Evolutionary conservation across 208 protist species (phyloP).

Genomic region (Polymyxa betae): DNA sequence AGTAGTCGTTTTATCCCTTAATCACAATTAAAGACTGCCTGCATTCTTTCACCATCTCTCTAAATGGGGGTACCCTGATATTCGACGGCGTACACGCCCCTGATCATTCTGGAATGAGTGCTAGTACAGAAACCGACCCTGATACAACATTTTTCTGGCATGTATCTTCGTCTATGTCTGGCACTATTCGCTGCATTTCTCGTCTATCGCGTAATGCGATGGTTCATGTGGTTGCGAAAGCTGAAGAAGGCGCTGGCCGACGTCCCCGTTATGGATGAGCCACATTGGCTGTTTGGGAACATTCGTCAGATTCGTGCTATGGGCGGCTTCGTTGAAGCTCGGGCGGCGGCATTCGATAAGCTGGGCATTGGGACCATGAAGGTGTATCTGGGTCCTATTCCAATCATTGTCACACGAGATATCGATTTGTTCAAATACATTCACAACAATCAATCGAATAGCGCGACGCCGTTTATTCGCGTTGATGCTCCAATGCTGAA

Average conservation of each 20-base stretch:
- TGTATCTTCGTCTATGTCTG: too few relatives aligned
- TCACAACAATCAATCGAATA: slow-evolving; percentile 27
- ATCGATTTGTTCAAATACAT: slow-evolving; percentile 36
- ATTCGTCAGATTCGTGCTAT: not conserved
- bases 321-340: not conserved
- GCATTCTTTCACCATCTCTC: too few relatives aligned
- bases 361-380: slow-evolving; percentile 34
- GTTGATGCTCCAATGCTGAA: not conserved
- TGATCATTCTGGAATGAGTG: too few relatives aligned
- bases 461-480: slow-evolving; percentile 24
- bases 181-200: not conserved
- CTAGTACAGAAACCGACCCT: too few relatives aligned
- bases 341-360: not conserved
- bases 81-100: too few relatives aligned
- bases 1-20: too few relatives aligned
- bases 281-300: slow-evolving; percentile 39
- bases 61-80: too few relatives aligned
- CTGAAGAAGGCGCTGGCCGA: not conserved
- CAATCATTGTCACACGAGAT: slow-evolving; percentile 24
- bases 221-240: not conserved
- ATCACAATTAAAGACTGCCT: too few relatives aligned
- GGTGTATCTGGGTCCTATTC: slow-evolving; percentile 17
- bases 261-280: slow-evolving; percentile 2
- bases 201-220: not conserved
- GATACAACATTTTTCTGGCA: too few relatives aligned